phyloP scores from a whole-genome alignment of 2,329 filamentous ascomycete species.

The Calonectria pauciramosa region DNA sequence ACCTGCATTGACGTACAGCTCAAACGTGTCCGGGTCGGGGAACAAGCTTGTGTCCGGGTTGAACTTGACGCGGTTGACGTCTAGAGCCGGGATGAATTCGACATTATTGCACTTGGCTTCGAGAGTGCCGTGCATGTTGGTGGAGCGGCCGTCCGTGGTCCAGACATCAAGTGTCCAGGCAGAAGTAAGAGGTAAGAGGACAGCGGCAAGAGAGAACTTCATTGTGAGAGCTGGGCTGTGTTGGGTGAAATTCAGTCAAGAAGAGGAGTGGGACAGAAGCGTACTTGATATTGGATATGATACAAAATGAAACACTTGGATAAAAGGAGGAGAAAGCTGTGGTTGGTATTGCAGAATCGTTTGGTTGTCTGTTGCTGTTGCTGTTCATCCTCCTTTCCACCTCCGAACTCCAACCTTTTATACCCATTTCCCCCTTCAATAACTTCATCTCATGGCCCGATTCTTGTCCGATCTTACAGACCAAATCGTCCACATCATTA shows the following conservation, averaged over 20 bases:
- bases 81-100: background rate
- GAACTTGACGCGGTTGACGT: conserved; percentile 21
- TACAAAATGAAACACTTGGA: background rate
- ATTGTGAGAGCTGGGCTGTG: background rate
- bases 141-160: conserved; percentile 17
- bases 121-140: conserved; percentile 11
- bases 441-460: conserved; percentile 1
- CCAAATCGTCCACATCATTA: background rate
- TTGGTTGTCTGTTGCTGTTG: background rate
- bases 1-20: conserved; percentile 8
- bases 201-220: background rate
- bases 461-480: conserved; percentile 20
- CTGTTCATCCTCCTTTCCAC: background rate
- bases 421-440: background rate
- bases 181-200: background rate
- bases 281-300: background rate
- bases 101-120: conserved; percentile 15
- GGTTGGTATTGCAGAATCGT: background rate
- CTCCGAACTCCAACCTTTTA: background rate
- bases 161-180: conserved; percentile 20
- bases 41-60: conserved; percentile 8
- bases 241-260: background rate
- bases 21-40: conserved; percentile 17
- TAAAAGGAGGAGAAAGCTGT: no score
- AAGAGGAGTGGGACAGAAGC: no score